Percentiles rank a stretch among this genome's conserved stretches.
Conservation (phyloP, 192 early-diverging fungal genomes). For the Endogone sp. region DNA sequence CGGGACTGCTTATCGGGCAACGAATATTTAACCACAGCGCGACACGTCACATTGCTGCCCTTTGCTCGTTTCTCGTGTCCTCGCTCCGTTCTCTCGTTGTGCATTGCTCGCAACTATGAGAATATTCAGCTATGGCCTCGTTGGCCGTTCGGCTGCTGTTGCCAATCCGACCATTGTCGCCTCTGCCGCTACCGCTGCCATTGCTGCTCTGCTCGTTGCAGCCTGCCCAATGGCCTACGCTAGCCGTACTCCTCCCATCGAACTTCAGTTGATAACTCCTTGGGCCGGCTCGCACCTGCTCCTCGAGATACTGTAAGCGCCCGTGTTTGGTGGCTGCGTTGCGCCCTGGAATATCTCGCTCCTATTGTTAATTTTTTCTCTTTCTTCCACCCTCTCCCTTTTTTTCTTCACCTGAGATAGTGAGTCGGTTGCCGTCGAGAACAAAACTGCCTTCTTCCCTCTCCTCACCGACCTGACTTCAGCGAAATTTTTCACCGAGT, state of each 20-base stretch:
- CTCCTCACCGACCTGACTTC: constrained; percentile 52
- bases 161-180: neutral
- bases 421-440: constrained; percentile 62
- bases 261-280: constrained; percentile 39
- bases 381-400: constrained; percentile 2
- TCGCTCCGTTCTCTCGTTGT: too few relatives aligned
- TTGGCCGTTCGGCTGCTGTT: neutral
- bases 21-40: neutral
- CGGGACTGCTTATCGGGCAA: neutral
- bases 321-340: too few relatives aligned
- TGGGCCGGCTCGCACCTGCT: constrained; percentile 68
- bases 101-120: too few relatives aligned
- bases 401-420: constrained; percentile 29
- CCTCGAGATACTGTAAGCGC: constrained; percentile 72
- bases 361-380: neutral
- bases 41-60: neutral
- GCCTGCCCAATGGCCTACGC: neutral
- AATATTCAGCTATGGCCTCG: neutral
- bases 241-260: constrained; percentile 39
- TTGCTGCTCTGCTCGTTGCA: neutral
- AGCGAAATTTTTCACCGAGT: constrained; percentile 14
- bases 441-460: constrained; percentile 58
- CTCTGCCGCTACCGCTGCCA: neutral
- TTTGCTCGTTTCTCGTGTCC: too few relatives aligned
- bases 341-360: neutral